phyloP scores from a whole-genome alignment of 208 protist genomes.

The Wallacemonas sp. region DNA sequence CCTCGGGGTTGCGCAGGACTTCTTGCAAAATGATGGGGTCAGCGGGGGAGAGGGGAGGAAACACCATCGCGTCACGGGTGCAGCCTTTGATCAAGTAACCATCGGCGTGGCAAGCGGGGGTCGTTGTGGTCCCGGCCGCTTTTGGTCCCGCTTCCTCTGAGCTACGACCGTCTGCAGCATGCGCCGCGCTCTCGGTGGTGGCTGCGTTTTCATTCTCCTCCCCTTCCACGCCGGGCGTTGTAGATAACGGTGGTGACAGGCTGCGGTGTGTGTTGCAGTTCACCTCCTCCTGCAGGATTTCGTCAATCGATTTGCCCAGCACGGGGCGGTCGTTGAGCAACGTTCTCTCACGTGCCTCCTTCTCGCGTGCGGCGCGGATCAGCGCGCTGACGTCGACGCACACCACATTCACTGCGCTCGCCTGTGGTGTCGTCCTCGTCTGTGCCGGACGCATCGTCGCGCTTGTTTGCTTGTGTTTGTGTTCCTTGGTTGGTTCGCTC shows the following conservation, averaged over 20 bases:
- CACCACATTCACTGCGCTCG: conserved; percentile 33
- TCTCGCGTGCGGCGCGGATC: conserved; percentile 24
- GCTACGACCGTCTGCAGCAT: not conserved
- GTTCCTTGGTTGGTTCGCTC: no score
- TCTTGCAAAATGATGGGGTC: conserved; percentile 35
- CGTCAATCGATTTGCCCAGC: not conserved
- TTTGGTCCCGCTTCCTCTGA: not conserved
- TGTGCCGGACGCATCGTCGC: not conserved
- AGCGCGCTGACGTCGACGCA: conserved; percentile 61
- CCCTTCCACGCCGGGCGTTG: not conserved
- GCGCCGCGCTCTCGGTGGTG: not conserved
- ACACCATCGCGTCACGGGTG: conserved; percentile 3
- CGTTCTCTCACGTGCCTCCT: conserved; percentile 5
- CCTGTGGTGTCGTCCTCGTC: not conserved
- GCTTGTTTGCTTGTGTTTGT: not conserved
- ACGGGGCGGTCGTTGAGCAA: conserved; percentile 6
- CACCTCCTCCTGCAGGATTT: conserved; percentile 7
- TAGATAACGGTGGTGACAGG: no score
- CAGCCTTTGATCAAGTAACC: conserved; percentile 9
- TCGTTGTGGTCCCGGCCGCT: not conserved
- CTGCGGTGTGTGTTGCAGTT: not conserved
- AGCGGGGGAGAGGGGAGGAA: conserved; percentile 38
- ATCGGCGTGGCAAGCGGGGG: not conserved
- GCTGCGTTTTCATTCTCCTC: not conserved
- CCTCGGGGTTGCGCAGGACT: conserved; percentile 25